Evolutionary conservation across 2,329 filamentous ascomycete genomes (phyloP), one percentile per base, ranked within the genome.

Genomic region (Xylaria sp.): DNA sequence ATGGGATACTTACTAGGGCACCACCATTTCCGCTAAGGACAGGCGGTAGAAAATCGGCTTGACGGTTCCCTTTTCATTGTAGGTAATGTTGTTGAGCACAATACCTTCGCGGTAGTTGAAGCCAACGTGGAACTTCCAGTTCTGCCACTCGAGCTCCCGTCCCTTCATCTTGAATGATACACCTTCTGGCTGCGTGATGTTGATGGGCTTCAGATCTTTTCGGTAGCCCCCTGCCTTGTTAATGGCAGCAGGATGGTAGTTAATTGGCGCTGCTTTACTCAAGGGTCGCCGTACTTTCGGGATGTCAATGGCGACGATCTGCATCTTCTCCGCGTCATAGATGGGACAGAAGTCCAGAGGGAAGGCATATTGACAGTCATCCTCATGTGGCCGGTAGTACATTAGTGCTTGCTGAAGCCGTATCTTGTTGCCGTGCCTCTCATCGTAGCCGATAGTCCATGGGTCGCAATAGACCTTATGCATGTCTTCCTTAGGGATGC

Each of bases 21-120:
- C 91, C 0, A 96, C 91, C 92, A 97, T 97, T 76, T 96, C 92
- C 0, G 90, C 89, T 0, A 97, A 79, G 0, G 91, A 96, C 7
- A 97, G 78, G 44, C 92, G 84, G 81, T 94, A 96, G 75, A 97
- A 96, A 34, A 95, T 80, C 1, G 90, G 88, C 26, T 92, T 82
- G 29, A 87, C 78, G 40, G 77, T 87, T 42, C 90, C 87, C 72
- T 91, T 90, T 74, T 97, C 92, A 64, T 91, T 92, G 75, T 89
- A 96, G 2, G 87, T 90, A 69, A 96, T 92, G 74, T 96, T 91
- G 72, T 90, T 94, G 6, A 97, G 78, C 2, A 96, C 89, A 63
- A 96, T 88, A 19, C 92, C 92, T 74, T 97, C 92, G 21, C 90
- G 84, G 76, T 96, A 94, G 78, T 96, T 96, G 82, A 96, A 97